Base-by-base conservation (phyloP, 2,329 filamentous ascomycete species). In the Coniochaeta hoffmannii region DNA sequence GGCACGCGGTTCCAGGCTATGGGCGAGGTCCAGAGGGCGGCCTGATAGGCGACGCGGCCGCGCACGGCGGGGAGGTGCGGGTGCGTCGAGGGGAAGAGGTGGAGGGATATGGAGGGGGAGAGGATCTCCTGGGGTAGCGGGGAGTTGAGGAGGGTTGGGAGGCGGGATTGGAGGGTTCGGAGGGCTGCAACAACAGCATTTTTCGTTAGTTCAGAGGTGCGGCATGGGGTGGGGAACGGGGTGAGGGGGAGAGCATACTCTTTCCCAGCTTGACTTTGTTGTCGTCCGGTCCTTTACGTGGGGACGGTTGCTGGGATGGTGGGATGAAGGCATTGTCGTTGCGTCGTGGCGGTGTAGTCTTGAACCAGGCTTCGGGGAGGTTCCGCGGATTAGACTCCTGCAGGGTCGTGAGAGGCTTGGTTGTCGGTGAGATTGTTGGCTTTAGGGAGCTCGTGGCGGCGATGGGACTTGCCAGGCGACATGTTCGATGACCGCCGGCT, bases 1-100 rank as follows among this genome's bases (percentile, higher is more conserved):
- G 94, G 94, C 1, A 99, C 81, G 28, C 89, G 85, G 65, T 95
- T 95, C 94, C 94, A 99, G 30, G 92, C 93, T 53, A 99, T 87
- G 0, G 94, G 94, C 0, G 92, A 91, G 0, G 94, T 97, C 92
- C 92, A 97, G 35, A 99, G 77, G 2, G 94, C 94, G 17, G 94
- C 93, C 34, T 88, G 88, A 70, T 99, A 99, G 50, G 90, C 88
- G 34, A 97, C 88, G 50, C 89, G 85, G 53, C 94, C 94, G 28
- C 89, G 90, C 38, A 97, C 94, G n/a, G 85, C 88, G 32, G 94
- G 94, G 2, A 99, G 88, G 69, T 93, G 88, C 2, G 89, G 90
- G 65, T 95, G 89, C 0, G 89, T 94, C 28, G 84, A 83, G 35
- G 85, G 85, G 69, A 88, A 88, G 61, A 88, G 81, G 67, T 86